Evolutionary conservation across 2,329 filamentous ascomycete species (phyloP).

Genomic region (Aspergillus pseudonomiae): DNA sequence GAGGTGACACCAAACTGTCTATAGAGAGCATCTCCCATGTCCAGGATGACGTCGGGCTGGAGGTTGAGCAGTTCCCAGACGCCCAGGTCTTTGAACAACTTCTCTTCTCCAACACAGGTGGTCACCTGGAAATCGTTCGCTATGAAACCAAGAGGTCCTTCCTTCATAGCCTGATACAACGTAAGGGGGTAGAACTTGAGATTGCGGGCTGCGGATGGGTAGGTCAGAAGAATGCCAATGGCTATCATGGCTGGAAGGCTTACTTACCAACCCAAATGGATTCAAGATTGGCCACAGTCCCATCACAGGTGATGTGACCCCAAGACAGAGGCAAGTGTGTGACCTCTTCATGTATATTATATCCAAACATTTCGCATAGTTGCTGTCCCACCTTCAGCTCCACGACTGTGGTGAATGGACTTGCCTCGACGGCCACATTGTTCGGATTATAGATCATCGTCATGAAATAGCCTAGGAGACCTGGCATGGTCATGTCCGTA

Average conservation of each 20-base stretch:
- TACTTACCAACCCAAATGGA: slow-evolving; percentile 45
- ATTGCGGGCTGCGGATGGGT: slow-evolving; percentile 42
- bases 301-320: slow-evolving; percentile 53
- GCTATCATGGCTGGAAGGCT: neutral
- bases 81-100: slow-evolving; percentile 41
- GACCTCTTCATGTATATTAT: slow-evolving; percentile 37
- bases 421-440: slow-evolving; percentile 52
- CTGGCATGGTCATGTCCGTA: slow-evolving; percentile 47
- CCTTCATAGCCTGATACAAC: slow-evolving; percentile 35
- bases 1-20: slow-evolving; percentile 5
- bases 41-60: slow-evolving; percentile 42
- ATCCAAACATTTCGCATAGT: slow-evolving; percentile 51
- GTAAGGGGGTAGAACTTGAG: slow-evolving; percentile 53
- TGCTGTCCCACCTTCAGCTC: slow-evolving; percentile 52
- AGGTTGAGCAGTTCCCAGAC: slow-evolving; percentile 54
- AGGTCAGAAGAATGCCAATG: neutral
- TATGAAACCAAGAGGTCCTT: slow-evolving; percentile 34
- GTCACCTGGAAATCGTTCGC: slow-evolving; percentile 32
- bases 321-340: slow-evolving; percentile 32
- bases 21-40: slow-evolving; percentile 36
- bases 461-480: slow-evolving; percentile 52
- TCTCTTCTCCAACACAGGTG: slow-evolving; percentile 34
- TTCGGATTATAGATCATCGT: slow-evolving; percentile 57
- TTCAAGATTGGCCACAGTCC: slow-evolving; percentile 53
- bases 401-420: slow-evolving; percentile 49